Base-by-base conservation (phyloP, 305 asterid species). In the Rubia balearica region DNA sequence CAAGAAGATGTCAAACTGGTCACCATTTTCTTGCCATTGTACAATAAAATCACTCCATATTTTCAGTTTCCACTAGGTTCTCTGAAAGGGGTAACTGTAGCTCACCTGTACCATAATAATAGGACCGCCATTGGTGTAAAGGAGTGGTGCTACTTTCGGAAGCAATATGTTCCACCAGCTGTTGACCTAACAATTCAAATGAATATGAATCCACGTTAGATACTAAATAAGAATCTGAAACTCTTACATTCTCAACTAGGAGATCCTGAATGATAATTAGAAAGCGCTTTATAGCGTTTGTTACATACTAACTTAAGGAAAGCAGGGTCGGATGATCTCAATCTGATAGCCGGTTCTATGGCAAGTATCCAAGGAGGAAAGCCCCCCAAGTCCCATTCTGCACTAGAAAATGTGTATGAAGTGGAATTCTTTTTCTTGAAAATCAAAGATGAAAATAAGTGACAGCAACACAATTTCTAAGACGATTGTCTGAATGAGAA, bases 321-420 rank as follows among this genome's bases (percentile, higher is more conserved):
- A 69, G 86, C 85, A 62, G 94, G 94, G 69, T 89, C 97, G 30
- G 98, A 87, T 71, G 98, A 93, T 79, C 98, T 83, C 74, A 93
- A 80, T 78, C 75, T 86, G 69, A 93, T 36, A 38, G 85, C 80
- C 73, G 98, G 98, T 76, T 93, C 91, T 81, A 86, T 71, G 51
- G 96, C 82, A 71, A 93, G 90, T 78, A 93, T 71, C 98, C 98
- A 93, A 77, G 96, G 87, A 68, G 98, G 98, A 76, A 93, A 85
- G 74, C 98, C 98, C 65, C 98, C 97, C 43, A 93, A 88, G 83
- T 93, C 98, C 98, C 98, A 93, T 82, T 93, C 97, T 93, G 90
- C 79, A 77, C 70, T 60, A 71, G 57, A 72, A 73, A 69, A 60
- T 43, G 40, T 43, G 24, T 49, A 12, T 40, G 57, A 8, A 22